Evolutionary conservation across 768 basidiomycete species (phyloP), one percentile per base, ranked within the genome.

Genomic region (Cyathus striatus): DNA sequence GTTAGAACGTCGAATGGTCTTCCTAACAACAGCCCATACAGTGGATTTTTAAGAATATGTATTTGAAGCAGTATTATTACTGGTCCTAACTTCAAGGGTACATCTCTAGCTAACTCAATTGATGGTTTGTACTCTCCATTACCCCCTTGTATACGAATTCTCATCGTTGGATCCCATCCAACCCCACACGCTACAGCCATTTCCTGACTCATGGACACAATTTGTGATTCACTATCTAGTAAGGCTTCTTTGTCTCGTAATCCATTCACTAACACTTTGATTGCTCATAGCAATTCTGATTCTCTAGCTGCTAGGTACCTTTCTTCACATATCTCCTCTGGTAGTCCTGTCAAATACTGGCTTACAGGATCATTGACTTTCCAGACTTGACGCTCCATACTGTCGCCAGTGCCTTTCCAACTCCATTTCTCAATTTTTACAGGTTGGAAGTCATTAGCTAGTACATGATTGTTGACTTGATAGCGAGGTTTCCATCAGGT

Each of bases 1-100:
- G 59, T 60, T 1, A 62, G 25, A 2, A 54, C 51, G 42, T 61
- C 56, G 41, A 63, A 62, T 2, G 63, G 61, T 23, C 60, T 39
- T 6, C 62, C 62, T 1, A 65, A 38, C 4, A 64, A 26, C 1
- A 64, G 52, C 10, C 49, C 47, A 38, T 64, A 64, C 0, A 60
- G 51, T 0, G 54, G 52, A 1, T 43, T 41, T 16, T 46, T 27
- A 6, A 64, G 52, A 4, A 64, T 46, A 34, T 64, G 62, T 5
- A 60, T 51, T 49, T 64, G 62, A 2, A 64, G 22, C 23, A 52
- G 59, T 1, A 58, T 12, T 0, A 43, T 51, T 2, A 62, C 32
- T 6, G 46, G 46, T 1, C 50, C 57, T 25, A 60, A 49, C 3
- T 25, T 36, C 24, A 63, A 60, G 0, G 52, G 45, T 0, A 66